Percentiles rank a stretch among this genome's conserved stretches.
Evolutionary conservation across 306 rosid genomes (phyloP).

Genomic region (Cucumis sativus): DNA sequence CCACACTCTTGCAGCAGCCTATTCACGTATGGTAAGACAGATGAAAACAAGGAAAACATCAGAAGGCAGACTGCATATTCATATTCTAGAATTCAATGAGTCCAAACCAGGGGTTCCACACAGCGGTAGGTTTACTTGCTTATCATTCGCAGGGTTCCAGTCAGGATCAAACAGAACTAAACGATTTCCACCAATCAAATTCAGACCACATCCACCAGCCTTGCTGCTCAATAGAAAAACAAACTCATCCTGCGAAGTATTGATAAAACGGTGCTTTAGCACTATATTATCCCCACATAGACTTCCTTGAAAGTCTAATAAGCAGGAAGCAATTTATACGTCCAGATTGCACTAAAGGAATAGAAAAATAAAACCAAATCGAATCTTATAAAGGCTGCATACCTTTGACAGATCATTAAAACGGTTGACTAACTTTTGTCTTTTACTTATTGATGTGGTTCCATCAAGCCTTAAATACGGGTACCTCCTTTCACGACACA

Average conservation of each 20-base stretch:
- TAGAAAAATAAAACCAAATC: not conserved
- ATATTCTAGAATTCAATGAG: not conserved
- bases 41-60: conserved; percentile 13
- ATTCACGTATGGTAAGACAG: conserved; percentile 12
- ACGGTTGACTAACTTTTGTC: conserved; percentile 84
- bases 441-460: conserved; percentile 75
- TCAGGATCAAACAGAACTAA: conserved; percentile 92
- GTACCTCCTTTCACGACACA: conserved; percentile 89
- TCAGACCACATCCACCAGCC: conserved; percentile 99
- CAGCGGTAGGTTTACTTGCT: conserved; percentile 44
- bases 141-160: conserved; percentile 98
- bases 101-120: not conserved
- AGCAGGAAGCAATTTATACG: not conserved
- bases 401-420: conserved; percentile 78
- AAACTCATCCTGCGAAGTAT: conserved; percentile 66
- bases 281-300: not conserved
- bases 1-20: conserved; percentile 99
- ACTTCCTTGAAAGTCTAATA: not conserved
- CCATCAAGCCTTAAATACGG: conserved; percentile 95
- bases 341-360: not conserved
- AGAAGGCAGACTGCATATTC: conserved; percentile 4
- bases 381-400: conserved; percentile 4
- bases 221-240: conserved; percentile 94
- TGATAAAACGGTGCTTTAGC: not conserved
- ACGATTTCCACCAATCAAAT: conserved; percentile 95